These are phyloP conservation scores for Mimosa bimucronata DNA, from an alignment of 306 rosid genomes.

Conservation along the genomic window DNA sequence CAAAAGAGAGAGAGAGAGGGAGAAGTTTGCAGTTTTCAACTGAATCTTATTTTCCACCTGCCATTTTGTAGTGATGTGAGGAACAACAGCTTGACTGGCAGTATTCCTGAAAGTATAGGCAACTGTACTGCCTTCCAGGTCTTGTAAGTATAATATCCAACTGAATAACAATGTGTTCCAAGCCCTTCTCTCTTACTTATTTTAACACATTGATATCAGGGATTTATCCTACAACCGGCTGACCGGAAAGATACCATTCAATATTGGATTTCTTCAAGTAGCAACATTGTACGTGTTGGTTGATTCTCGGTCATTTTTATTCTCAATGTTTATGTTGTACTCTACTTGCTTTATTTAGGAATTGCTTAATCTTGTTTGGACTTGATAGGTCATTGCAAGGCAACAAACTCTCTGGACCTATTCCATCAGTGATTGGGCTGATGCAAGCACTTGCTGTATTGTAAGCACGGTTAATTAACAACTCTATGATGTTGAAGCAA, in stretches of 20 bases:
- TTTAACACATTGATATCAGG: constrained; percentile 46
- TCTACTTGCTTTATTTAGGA: constrained; percentile 6
- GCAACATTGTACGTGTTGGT: constrained; percentile 69
- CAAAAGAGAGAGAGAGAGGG: not conserved
- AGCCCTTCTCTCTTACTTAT: not conserved
- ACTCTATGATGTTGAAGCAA: constrained; percentile 14
- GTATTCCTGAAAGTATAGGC: constrained; percentile 85
- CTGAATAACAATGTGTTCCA: constrained; percentile 5
- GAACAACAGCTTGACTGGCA: constrained; percentile 90
- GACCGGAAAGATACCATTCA: constrained; percentile 81
- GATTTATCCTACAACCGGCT: constrained; percentile 79
- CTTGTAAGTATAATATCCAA: constrained; percentile 72
- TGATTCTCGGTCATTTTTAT: constrained; percentile 12
- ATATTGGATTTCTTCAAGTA: constrained; percentile 83
- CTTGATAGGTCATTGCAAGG: constrained; percentile 85
- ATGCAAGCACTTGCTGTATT: constrained; percentile 99
- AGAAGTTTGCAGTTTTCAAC: not conserved
- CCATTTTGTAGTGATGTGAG: constrained; percentile 79
- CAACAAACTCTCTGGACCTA: constrained; percentile 78
- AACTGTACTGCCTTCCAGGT: constrained; percentile 98
- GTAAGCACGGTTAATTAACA: constrained; percentile 55
- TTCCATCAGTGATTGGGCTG: constrained; percentile 90
- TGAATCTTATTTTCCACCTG: constrained; percentile 1
- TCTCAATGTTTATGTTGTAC: not conserved
- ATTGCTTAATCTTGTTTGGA: constrained; percentile 28